These are phyloP conservation scores for Perkinsus chesapeaki DNA, from an alignment of 169 alveolate species.

Conservation along the genomic window DNA sequence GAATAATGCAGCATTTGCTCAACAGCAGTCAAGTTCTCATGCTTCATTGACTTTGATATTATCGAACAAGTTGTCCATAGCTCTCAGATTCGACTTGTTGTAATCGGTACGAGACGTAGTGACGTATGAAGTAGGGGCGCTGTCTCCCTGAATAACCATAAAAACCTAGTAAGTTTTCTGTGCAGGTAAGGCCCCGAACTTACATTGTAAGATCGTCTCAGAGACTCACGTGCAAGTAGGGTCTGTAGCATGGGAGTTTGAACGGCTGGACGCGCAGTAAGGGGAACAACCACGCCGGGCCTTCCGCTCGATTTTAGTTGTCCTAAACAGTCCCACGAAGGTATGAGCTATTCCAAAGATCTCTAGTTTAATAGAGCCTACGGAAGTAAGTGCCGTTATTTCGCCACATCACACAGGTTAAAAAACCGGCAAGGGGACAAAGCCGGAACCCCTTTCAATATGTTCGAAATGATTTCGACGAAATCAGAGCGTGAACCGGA, in stretches of 20 bases:
- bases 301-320: no score
- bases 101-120: not conserved
- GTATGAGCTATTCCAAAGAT: no score
- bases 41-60: not conserved
- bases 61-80: not conserved
- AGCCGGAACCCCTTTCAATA: no score
- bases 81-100: not conserved
- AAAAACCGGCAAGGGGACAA: no score
- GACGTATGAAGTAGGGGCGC: not conserved
- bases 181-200: not conserved
- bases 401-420: no score
- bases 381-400: no score
- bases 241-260: not conserved
- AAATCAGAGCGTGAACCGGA: no score
- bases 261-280: not conserved
- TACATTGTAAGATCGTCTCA: not conserved
- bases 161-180: not conserved
- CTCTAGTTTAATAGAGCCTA: no score
- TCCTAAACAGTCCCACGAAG: no score
- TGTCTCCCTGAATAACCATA: not conserved
- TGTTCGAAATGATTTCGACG: no score
- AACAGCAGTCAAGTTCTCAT: not conserved
- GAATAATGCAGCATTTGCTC: no score
- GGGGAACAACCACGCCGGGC: no score
- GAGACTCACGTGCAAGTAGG: not conserved